Conservation (phyloP, 768 basidiomycete species). For the Kwoniella botswanensis region DNA sequence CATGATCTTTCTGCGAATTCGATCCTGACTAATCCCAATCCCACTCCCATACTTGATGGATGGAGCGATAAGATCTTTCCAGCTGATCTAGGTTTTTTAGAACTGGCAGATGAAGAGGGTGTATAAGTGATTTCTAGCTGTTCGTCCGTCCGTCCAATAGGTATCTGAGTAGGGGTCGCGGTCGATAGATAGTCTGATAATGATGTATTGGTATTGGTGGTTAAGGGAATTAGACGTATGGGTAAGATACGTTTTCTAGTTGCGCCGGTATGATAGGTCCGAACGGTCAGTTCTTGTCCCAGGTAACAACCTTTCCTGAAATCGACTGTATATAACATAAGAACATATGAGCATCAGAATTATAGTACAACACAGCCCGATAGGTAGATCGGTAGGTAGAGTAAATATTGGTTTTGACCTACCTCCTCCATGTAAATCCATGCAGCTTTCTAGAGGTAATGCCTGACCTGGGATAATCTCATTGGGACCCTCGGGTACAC, state of each 20-base stretch:
- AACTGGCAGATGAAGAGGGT: constrained; percentile 38
- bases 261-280: constrained; percentile 92
- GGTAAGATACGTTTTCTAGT: constrained; percentile 89
- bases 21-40: constrained; percentile 77
- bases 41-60: constrained; percentile 59
- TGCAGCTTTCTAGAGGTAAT: constrained; percentile 91
- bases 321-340: constrained; percentile 67
- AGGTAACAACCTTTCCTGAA: constrained; percentile 98
- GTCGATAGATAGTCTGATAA: constrained; percentile 18
- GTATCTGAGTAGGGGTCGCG: constrained; percentile 19
- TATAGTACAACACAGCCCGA: too few relatives aligned
- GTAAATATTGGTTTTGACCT: constrained; percentile 49
- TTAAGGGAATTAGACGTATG: constrained; percentile 63
- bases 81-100: constrained; percentile 71
- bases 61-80: constrained; percentile 69
- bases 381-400: background rate
- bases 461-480: constrained; percentile 79
- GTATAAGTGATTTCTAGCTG: constrained; percentile 38
- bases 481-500: constrained; percentile 81
- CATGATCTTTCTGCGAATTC: constrained; percentile 69
- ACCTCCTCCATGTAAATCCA: constrained; percentile 95
- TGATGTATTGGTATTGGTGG: constrained; percentile 2
- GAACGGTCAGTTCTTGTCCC: constrained; percentile 94
- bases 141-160: constrained; percentile 30
- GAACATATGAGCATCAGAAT: background rate